Base-by-base conservation (phyloP, 176 grass and related monocot genomes). In the Tillandsia fasciculata region DNA sequence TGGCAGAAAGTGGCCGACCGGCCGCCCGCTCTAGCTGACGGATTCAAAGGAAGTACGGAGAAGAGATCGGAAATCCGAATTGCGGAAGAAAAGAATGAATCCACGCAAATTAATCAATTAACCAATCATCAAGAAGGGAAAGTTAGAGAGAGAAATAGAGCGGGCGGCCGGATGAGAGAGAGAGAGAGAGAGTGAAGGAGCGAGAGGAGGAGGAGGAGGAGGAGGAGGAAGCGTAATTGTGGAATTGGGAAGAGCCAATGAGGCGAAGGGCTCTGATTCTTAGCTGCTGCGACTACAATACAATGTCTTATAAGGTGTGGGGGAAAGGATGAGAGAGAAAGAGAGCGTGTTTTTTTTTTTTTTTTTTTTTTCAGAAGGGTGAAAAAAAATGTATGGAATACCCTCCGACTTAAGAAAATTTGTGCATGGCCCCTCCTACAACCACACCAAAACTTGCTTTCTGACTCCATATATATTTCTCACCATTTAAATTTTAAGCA, bases 1-100 rank as follows among this genome's bases (percentile, higher is more conserved):
- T 53, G 14, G 18, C 63, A 79, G 24, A 79, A 13, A 52, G 50
- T 50, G 4, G 33, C 33, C 2, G 71, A 79, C 85, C 49, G 74
- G 80, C 69, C 70, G 70, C 82, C 77, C 82, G 82, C 89, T 81
- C 14, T 29, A 63, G 10, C 17, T 15, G 54, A 53, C 2, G 2
- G 52, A 51, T 7, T 20, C 20, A 59, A 59, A 20, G 8, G 13
- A 18, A 59, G 12, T 59, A 7, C 15, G 56, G 56, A 59, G 54
- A 59, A 59, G 54, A 59, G 14, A 9, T 59, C 15, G 1, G 2
- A 20, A 59, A 18, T 14, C 9, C 13, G 3, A 12, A 12, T 57
- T 57, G 14, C 53, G 53, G 17, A n/a, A 57, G 53, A 12, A n/a
- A 59, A 1, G 12, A 15, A 57, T 14, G 20, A 57, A 15, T 57